Evolutionary conservation across 192 early-diverging fungal genomes (phyloP), one percentile per base, ranked within the genome.

Genomic region (Mortierella antarctica): DNA sequence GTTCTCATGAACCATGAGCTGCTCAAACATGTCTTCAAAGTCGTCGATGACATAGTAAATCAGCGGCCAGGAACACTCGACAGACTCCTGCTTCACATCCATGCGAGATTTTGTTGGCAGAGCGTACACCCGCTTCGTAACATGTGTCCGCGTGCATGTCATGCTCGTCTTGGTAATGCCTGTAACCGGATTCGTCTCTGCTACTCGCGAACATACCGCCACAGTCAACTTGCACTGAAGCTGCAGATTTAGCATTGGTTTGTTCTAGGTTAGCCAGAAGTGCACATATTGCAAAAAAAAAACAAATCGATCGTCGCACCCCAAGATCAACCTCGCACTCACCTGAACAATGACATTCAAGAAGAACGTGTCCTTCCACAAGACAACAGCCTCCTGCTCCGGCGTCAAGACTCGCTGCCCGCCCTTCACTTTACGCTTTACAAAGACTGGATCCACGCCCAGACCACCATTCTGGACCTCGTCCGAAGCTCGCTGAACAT

Each of bases 1-100:
- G 62, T 89, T 88, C 57, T 95, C 92, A 52, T 85, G 88, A 49
- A 97, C 92, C 70, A 94, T 89, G 74, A 97, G 86, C 84, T 97
- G 94, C 67, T 96, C 88, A 82, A 95, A 94, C 82, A 90, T 88
- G 62, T 93, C 94, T 72, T 97, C 94, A 83, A 91, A 97, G 86
- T 97, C 95, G 83, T 96, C 94, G 61, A 96, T 91, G 44, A 94
- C 93, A 84, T 96, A 97, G 84, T 97, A 96, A 45, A 97, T 94
- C 71, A 93, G 80, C 8, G 96, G 96, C 79, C 93, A 96, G 15
- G 95, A 96, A 74, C 92, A 93, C 75, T 97, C 96, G 85, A 94
- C 94, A 57, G 94, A 92, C 13, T 91, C 88, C 62, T 95, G 93
- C 70, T 94, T 96, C 75, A 93, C 86, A 84, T 96, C 95, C 91